phyloP scores from a whole-genome alignment of 169 alveolate species.

The Babesia ovis region DNA sequence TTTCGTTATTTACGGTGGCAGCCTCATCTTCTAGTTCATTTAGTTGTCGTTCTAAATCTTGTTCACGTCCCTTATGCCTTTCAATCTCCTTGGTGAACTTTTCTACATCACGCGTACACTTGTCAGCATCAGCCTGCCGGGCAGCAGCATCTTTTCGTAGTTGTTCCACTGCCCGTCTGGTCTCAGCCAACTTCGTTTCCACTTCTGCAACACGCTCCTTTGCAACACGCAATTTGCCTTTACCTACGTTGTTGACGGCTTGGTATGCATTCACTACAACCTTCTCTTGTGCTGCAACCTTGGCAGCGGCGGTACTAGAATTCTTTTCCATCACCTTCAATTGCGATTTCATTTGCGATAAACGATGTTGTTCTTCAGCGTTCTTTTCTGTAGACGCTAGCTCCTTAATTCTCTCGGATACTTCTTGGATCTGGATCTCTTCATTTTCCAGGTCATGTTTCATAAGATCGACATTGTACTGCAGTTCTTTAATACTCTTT shows the following conservation, averaged over 20 bases:
- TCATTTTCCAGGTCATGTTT: slow-evolving; percentile 31
- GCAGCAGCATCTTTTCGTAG: slow-evolving; percentile 63
- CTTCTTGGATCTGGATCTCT: slow-evolving; percentile 19
- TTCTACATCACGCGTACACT: slow-evolving; percentile 64
- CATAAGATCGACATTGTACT: slow-evolving; percentile 22
- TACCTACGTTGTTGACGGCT: slow-evolving; percentile 68
- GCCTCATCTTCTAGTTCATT: slow-evolving; percentile 74
- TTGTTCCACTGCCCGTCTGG: slow-evolving; percentile 51
- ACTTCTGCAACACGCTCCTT: slow-evolving; percentile 48
- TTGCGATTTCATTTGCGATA: background rate
- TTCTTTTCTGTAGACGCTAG: background rate
- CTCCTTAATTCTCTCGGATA: background rate
- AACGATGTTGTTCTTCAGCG: background rate
- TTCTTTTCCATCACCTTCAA: slow-evolving; percentile 1
- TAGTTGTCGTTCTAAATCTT: slow-evolving; percentile 69
- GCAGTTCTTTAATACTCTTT: slow-evolving; percentile 12
- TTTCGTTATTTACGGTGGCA: slow-evolving; percentile 50
- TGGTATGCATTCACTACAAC: slow-evolving; percentile 36
- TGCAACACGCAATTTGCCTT: slow-evolving; percentile 64
- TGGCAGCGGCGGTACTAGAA: background rate
- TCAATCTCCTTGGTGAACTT: slow-evolving; percentile 72
- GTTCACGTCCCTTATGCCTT: slow-evolving; percentile 71
- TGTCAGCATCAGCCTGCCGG: slow-evolving; percentile 72
- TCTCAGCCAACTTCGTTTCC: slow-evolving; percentile 60
- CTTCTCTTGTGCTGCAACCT: slow-evolving; percentile 31